Conservation (phyloP, 139 green algal species). For the Spirogloea muscicola region DNA sequence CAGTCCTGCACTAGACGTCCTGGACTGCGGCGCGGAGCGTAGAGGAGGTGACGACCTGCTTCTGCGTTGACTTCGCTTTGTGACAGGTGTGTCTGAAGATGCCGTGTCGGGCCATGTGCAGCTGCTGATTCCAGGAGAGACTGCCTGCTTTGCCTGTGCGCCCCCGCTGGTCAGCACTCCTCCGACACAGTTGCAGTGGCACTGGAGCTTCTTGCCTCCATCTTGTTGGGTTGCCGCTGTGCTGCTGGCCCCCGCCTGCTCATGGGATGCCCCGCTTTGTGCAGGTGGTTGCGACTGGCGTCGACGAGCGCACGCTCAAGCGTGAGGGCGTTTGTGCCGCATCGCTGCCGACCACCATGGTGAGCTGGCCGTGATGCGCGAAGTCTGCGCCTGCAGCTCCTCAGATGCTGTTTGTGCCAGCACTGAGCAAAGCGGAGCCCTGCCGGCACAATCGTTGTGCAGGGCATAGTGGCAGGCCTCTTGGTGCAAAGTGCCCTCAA, state of each 20-base stretch:
- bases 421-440: too few species aligned
- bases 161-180: slow-evolving; percentile 65
- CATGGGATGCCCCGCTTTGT: too few species aligned
- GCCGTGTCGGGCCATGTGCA: slow-evolving; percentile 91
- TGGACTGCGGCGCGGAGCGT: too few species aligned
- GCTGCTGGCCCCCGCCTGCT: too few species aligned
- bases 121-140: slow-evolving; percentile 65
- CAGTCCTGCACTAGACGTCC: too few species aligned
- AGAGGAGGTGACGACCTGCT: too few species aligned
- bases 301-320: slow-evolving; percentile 95
- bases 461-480: slow-evolving; percentile 86
- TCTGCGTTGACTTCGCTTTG: too few species aligned
- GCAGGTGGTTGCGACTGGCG: slow-evolving; percentile 79
- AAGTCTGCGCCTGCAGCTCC: too few species aligned
- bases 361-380: slow-evolving; percentile 42
- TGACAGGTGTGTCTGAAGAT: slow-evolving; percentile 84
- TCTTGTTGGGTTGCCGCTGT: too few species aligned
- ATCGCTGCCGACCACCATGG: slow-evolving; percentile 95
- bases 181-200: not conserved
- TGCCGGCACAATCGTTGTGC: not conserved
- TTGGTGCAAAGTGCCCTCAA: slow-evolving; percentile 95
- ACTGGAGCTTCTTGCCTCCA: too few species aligned
- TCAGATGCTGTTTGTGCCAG: too few species aligned
- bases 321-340: slow-evolving; percentile 93
- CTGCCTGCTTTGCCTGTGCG: slow-evolving; percentile 83